Conservation (phyloP, 108 stramenopile species). For the Bacterosira constricta region DNA sequence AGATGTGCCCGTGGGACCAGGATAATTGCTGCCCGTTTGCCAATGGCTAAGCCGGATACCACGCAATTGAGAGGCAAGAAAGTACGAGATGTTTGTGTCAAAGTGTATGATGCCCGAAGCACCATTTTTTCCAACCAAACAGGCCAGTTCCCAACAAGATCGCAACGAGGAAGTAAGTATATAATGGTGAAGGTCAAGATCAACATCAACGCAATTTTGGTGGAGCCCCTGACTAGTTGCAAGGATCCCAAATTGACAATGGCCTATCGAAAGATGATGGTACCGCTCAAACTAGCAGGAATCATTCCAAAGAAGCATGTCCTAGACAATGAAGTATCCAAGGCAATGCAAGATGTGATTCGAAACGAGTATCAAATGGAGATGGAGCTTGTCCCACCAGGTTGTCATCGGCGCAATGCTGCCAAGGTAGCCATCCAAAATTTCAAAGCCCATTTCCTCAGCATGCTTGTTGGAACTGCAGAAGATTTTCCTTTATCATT, state of each 20-base stretch:
- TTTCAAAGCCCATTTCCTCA: conserved; percentile 56
- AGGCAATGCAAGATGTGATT: conserved; percentile 1
- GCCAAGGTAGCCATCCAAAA: conserved; percentile 50
- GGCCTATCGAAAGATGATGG: not conserved
- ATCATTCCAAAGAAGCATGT: conserved; percentile 7
- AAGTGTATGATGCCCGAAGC: not conserved
- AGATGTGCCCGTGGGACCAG: too few relatives aligned
- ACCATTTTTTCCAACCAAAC: conserved; percentile 33
- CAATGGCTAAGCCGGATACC: too few relatives aligned
- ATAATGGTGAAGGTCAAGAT: conserved; percentile 27
- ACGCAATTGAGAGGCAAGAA: too few relatives aligned
- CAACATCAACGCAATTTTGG: conserved; percentile 26
- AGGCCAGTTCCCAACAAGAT: conserved; percentile 16
- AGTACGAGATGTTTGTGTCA: too few relatives aligned
- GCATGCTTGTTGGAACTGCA: conserved; percentile 28
- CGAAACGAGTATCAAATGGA: conserved; percentile 3
- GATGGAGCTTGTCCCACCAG: too few relatives aligned
- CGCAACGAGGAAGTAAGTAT: conserved; percentile 5
- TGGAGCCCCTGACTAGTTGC: conserved; percentile 18
- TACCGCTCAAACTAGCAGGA: not conserved
- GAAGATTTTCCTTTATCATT: conserved; percentile 38
- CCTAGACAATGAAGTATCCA: conserved; percentile 11
- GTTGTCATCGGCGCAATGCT: conserved; percentile 46
- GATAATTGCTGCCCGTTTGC: too few relatives aligned
- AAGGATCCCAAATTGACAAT: conserved; percentile 12